Evolutionary conservation across 2,329 filamentous ascomycete genomes (phyloP), one percentile per base, ranked within the genome.

Genomic region (Chrysoporthe deuterocubensis): DNA sequence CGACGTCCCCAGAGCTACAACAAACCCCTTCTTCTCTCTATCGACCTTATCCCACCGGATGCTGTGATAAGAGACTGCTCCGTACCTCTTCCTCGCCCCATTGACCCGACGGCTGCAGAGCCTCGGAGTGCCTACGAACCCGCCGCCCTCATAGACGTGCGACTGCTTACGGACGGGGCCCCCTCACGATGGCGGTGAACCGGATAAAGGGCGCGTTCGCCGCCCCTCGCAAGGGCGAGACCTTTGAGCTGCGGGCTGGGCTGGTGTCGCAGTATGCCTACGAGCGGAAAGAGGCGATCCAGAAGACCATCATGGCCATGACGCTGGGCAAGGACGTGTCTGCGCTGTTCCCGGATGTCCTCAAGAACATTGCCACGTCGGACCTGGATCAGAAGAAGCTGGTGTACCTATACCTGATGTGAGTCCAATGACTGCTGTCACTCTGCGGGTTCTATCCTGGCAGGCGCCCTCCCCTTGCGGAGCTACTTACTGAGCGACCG

Each of bases 291-390:
- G 96, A 99, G 84, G 92, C 96, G 34, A 99, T 99, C 74, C 96
- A 99, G 79, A 98, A 97, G 86, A 99, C 96, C 72, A 99, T 99
- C 83, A 98, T 98, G 94, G 94, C 96, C 78, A 99, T 99, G 96
- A 99, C 96, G 1, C 81, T 99, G 74, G 96, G 96, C 79, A 99
- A 99, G 81, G 96, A 99, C 82, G 96, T 99, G 69, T 99, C 96
- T 65, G 92, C 94, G 67, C 84, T 99, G 71, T 99, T 99, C 78
- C 96, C 96, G 1, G 96, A 99, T 78, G 96, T 99, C 44, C 84
- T 99, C 72, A 99, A 99, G 87, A 99, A 99, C 77, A 99, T 99
- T 80, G 96, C 96, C 68, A 99, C 96, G 1, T 85, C 82, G 58
- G 96, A 99, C 76, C 83, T 99, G 71, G 96, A 99, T 79, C 96